Evolutionary conservation across 176 grass and related monocot genomes (phyloP), one percentile per base, ranked within the genome.

Genomic region (Cenchrus fungigraminus): DNA sequence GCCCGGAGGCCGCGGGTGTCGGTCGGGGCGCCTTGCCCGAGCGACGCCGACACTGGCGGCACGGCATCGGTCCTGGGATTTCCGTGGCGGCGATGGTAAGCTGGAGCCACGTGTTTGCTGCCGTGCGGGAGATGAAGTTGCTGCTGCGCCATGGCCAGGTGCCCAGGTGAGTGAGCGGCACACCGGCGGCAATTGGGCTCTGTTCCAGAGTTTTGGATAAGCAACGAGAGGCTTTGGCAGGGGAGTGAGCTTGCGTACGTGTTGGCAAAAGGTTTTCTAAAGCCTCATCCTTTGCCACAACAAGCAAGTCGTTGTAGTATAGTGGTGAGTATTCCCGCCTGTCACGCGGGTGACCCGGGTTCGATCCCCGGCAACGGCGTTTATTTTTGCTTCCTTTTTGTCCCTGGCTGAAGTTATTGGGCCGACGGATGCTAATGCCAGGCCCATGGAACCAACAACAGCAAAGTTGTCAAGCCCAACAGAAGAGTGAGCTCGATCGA

Each of bases 331-430:
- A 92, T 92, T 63, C 79, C 86, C 86, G 86, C 91, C 95, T 95
- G 95, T 91, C 95, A 95, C 89, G 93, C 87, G 87, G 85, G 80
- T 55, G 86, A 91, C 87, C 87, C 89, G 94, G 91, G 94, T 96
- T 96, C 91, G 91, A 96, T 93, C 89, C 91, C 94, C 94, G 89
- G 88, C 89, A 96, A 87, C 88, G 91, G 91, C 88, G 47, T 46
- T 46, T 46, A 1, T 9, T 8, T 46, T 46, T 46, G 0, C 25
- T 46, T 6, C 7, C 7, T 46, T 46, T 45, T 46, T 6, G 45
- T 6, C 45, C 45, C 45, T 46, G 37, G 37, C 4, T 40, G 2
- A 8, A 6, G 45, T 46, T 46, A 46, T 46, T 46, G 45, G 8
- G 45, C 45, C 5, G 6, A 9, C 3, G 1, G 45, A 9, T 46